Percentiles rank a stretch among this genome's conserved stretches.
These are phyloP conservation scores for Alisma plantagoaquatica DNA, from an alignment of 106 monocot genomes.

Conservation along the genomic window DNA sequence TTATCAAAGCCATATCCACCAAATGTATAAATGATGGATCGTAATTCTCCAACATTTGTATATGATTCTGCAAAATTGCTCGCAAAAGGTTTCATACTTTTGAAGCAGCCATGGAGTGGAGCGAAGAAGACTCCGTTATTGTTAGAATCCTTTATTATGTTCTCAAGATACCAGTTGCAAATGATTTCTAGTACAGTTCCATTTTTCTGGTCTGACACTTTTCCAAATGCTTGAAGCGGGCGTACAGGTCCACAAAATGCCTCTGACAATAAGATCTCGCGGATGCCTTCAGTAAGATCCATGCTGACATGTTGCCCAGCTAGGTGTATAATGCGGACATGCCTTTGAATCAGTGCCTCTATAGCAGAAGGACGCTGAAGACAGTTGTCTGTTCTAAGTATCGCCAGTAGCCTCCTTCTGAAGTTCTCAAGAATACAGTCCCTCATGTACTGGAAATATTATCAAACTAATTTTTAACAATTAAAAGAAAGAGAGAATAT, in stretches of 20 bases:
- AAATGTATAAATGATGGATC: constrained; percentile 64
- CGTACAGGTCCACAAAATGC: constrained; percentile 50
- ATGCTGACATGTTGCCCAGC: constrained; percentile 96
- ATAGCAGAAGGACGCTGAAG: constrained; percentile 81
- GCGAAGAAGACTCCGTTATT: constrained; percentile 46
- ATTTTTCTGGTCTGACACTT: constrained; percentile 22
- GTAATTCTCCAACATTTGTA: constrained; percentile 55
- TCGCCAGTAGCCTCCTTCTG: constrained; percentile 56
- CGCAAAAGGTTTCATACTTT: constrained; percentile 50
- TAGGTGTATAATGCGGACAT: constrained; percentile 71
- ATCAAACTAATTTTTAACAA: too few relatives aligned
- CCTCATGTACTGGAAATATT: constrained; percentile 94
- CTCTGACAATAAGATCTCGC: constrained; percentile 73
- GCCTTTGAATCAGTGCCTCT: constrained; percentile 69
- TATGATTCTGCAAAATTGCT: constrained; percentile 64
- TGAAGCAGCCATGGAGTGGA: constrained; percentile 55
- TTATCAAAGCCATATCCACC: constrained; percentile 87
- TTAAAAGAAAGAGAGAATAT: too few relatives aligned
- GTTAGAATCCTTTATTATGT: constrained; percentile 70
- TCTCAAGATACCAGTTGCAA: constrained; percentile 80
- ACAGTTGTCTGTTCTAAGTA: constrained; percentile 60
- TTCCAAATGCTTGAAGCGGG: constrained; percentile 52
- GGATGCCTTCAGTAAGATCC: constrained; percentile 85
- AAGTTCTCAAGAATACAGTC: constrained; percentile 92
- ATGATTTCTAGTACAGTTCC: constrained; percentile 65